Conservation (phyloP, 2,329 filamentous ascomycete genomes). For the Bipolaris sorokiniana region DNA sequence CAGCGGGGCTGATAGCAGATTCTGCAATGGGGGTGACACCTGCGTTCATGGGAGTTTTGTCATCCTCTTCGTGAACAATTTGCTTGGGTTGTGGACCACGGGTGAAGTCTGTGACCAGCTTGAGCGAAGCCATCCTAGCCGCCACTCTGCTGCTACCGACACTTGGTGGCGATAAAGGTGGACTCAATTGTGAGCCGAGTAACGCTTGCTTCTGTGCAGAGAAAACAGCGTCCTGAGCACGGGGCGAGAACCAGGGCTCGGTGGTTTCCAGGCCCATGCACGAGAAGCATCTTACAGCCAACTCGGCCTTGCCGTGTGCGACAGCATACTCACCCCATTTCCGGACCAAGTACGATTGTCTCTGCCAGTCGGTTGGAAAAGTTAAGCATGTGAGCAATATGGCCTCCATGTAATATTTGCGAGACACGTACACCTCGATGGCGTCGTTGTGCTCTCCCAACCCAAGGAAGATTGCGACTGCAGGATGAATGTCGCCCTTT, state of each 20-base stretch:
- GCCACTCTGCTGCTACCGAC: constrained; percentile 61
- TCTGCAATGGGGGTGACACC: constrained; percentile 86
- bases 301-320: constrained; percentile 81
- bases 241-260: constrained; percentile 87
- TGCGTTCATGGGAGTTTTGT: constrained; percentile 75
- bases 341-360: constrained; percentile 83
- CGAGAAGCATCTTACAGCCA: constrained; percentile 92
- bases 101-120: constrained; percentile 89
- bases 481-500: constrained; percentile 87
- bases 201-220: constrained; percentile 59
- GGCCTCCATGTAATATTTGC: constrained; percentile 90
- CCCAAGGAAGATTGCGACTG: constrained; percentile 89
- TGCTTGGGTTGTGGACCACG: constrained; percentile 55
- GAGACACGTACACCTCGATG: constrained; percentile 93
- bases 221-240: constrained; percentile 68
- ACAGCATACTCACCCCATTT: constrained; percentile 96
- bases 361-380: constrained; percentile 86
- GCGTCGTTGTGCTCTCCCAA: constrained; percentile 93
- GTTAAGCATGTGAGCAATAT: constrained; percentile 84
- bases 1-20: constrained; percentile 70
- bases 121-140: constrained; percentile 81
- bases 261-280: constrained; percentile 85
- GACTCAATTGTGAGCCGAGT: constrained; percentile 66
- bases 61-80: constrained; percentile 69
- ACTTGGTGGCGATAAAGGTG: constrained; percentile 75